These are phyloP conservation scores for Moesziomyces sp. DNA, from an alignment of 1,284 basidiomycete genomes.

Conservation along the genomic window DNA sequence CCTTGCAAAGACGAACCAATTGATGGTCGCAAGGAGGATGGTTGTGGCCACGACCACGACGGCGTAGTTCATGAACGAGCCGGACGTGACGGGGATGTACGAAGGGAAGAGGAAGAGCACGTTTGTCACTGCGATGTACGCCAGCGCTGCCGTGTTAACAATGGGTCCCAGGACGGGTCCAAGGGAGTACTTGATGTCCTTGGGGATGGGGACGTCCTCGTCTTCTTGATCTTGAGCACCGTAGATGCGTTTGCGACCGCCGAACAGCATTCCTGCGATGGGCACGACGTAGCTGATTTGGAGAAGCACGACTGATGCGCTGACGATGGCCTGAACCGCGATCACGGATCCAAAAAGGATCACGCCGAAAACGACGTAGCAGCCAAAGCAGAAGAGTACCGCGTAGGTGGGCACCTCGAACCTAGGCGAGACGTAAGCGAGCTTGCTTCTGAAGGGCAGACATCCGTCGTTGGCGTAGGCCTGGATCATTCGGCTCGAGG, in stretches of 20 bases:
- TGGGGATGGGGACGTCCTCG: slow-evolving; percentile 23
- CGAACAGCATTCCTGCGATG: slow-evolving; percentile 36
- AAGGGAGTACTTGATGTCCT: slow-evolving; percentile 34
- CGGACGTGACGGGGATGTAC: slow-evolving; percentile 31
- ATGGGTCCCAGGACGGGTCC: slow-evolving; percentile 26
- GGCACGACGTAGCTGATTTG: slow-evolving; percentile 35
- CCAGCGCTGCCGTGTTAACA: slow-evolving; percentile 28
- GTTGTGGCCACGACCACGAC: slow-evolving; percentile 29
- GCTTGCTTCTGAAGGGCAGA: slow-evolving; percentile 22
- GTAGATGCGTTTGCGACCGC: slow-evolving; percentile 28
- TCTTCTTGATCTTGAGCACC: slow-evolving; percentile 7
- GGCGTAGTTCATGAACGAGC: slow-evolving; percentile 35
- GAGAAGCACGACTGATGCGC: slow-evolving; percentile 34
- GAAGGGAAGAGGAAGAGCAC: slow-evolving; percentile 41
- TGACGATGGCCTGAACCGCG: slow-evolving; percentile 31
- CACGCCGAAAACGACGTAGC: slow-evolving; percentile 30
- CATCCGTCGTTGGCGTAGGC: slow-evolving; percentile 42
- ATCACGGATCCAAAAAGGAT: slow-evolving; percentile 39
- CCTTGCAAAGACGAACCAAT: slow-evolving; percentile 38
- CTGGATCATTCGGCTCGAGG: slow-evolving; percentile 36
- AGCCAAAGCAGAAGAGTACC: slow-evolving; percentile 19
- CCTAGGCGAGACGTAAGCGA: slow-evolving; percentile 21
- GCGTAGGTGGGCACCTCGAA: slow-evolving; percentile 38
- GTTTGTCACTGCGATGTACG: slow-evolving; percentile 37
- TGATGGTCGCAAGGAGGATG: slow-evolving; percentile 16